Percentiles rank a stretch among this genome's conserved stretches.
These are phyloP conservation scores for Chytridium lagenaria DNA, from an alignment of 371 early-diverging fungal species.

Conservation along the genomic window DNA sequence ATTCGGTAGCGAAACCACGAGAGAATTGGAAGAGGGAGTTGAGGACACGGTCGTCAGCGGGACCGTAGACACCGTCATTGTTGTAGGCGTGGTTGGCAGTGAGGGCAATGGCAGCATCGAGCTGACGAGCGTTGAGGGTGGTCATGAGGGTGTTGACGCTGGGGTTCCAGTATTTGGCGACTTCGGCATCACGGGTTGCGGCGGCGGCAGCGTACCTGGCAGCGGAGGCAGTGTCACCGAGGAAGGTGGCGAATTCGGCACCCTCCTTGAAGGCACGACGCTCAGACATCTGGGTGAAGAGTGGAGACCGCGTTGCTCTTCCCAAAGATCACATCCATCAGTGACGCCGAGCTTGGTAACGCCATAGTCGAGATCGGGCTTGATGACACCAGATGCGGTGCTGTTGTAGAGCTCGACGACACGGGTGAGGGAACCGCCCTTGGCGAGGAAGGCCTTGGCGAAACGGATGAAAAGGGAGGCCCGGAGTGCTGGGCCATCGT, in stretches of 20 bases:
- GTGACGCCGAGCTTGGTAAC: constrained; percentile 48
- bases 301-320: constrained; percentile 26
- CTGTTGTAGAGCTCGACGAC: constrained; percentile 36
- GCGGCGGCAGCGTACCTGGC: background rate
- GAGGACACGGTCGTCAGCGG: too few species aligned
- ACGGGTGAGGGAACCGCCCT: constrained; percentile 8
- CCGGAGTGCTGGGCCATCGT: constrained; percentile 61
- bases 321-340: constrained; percentile 70
- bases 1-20: constrained; percentile 56
- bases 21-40: too few species aligned
- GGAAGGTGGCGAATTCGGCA: constrained; percentile 48
- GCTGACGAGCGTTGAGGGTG: too few species aligned
- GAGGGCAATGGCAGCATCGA: too few species aligned
- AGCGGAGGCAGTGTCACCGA: constrained; percentile 42
- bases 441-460: constrained; percentile 35
- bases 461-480: constrained; percentile 63
- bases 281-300: too few species aligned
- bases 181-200: background rate
- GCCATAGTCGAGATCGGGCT: constrained; percentile 70
- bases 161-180: background rate
- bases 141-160: background rate
- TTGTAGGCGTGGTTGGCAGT: too few species aligned
- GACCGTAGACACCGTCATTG: too few species aligned
- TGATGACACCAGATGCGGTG: constrained; percentile 43
- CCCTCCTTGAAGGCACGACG: constrained; percentile 65